Conservation (phyloP, 768 basidiomycete genomes). For the Clavulina sp. region DNA sequence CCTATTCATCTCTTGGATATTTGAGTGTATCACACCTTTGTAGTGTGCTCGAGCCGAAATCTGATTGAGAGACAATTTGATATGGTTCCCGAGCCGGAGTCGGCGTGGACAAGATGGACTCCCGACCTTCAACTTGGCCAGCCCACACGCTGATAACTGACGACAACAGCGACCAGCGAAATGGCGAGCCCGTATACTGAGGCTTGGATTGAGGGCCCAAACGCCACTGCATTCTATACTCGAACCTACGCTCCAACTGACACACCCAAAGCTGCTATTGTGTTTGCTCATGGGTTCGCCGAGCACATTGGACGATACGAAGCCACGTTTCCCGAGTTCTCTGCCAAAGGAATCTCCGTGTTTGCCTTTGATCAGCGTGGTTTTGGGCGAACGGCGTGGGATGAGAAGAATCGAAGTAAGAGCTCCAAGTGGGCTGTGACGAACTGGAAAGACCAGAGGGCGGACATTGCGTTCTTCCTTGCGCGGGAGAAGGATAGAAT, state of each 20-base stretch:
- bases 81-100: too few species aligned
- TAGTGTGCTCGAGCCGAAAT: too few species aligned
- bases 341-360: slow-evolving; percentile 35
- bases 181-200: too few species aligned
- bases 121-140: too few species aligned
- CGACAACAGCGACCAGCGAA: too few species aligned
- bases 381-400: slow-evolving; percentile 56
- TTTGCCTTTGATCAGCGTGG: slow-evolving; percentile 70
- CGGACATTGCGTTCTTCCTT: slow-evolving; percentile 46
- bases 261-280: slow-evolving; percentile 32
- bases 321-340: slow-evolving; percentile 13
- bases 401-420: slow-evolving; percentile 32
- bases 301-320: slow-evolving; percentile 11
- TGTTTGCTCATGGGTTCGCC: slow-evolving; percentile 64
- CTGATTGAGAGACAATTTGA: too few species aligned
- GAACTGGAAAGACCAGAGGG: slow-evolving; percentile 23
- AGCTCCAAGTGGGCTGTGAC: slow-evolving; percentile 6
- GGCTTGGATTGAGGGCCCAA: not conserved
- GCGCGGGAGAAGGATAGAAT: slow-evolving; percentile 27
- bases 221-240: slow-evolving; percentile 9
- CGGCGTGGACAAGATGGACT: too few species aligned
- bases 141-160: too few species aligned
- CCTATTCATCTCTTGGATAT: too few species aligned
- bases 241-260: slow-evolving; percentile 6
- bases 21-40: too few species aligned